Base-by-base conservation (phyloP, 2,329 filamentous ascomycete species). In the Penicillium psychrosexuale region DNA sequence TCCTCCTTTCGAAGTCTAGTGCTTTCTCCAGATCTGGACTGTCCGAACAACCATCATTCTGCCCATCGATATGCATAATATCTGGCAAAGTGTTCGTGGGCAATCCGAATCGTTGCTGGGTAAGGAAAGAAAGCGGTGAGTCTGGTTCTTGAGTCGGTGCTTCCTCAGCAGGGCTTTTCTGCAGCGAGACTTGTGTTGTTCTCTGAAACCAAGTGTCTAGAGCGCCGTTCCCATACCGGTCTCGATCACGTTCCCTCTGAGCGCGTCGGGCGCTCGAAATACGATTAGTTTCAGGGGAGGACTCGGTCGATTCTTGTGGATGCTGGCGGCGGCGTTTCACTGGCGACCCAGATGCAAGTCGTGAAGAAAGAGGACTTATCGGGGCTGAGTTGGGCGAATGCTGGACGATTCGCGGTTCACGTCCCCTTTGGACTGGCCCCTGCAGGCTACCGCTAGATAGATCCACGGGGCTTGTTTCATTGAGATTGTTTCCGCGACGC, bases 191-290 rank as follows among this genome's bases (percentile, higher is more conserved):
- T 44, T 61, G 58, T 3, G 56, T 61, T 1, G 53, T 63, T 4
- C 56, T 56, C 30, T 59, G 58, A 17, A 65, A 65, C 62, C 53
- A 63, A 7, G 63, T 62, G 38, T 65, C 63, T 3, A 65, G 50
- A 13, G 63, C 59, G 11, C 63, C 63, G 28, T 63, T 65, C 5
- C 62, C 62, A 33, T 65, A 62, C 2, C 57, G 56, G 30, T 65
- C 59, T 27, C 46, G 47, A 39, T 63, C 60, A 15, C 57, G 56
- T 33, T 61, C 51, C 9, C 62, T 44, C 28, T 51, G 52, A 5
- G 53, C 58, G 4, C 36, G 55, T n/a, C 42, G 52, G 22, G 40
- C 38, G 24, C 34, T 54, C 12, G 11, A 30, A 17, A 27, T 37
- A 3, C 30, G 54, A 30, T 42, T 33, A 17, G 2, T 30, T 22